Evolutionary conservation across 805 yeast genomes (phyloP).

Genomic region (Zygotorulaspora danielsina): DNA sequence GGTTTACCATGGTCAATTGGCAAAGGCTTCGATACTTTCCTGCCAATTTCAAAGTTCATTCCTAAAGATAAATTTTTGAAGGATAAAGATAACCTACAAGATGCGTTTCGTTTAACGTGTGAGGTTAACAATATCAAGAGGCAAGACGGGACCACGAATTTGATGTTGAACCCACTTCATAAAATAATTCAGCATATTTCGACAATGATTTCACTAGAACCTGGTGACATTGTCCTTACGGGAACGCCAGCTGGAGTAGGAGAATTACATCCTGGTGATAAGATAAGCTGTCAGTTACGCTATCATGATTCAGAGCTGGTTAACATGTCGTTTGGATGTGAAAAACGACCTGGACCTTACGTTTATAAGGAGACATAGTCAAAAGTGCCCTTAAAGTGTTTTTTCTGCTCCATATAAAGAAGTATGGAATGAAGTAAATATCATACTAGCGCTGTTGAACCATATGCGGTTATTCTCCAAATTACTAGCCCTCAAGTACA

Average conservation of each 20-base stretch:
- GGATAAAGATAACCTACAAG: conserved; percentile 40
- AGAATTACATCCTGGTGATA: conserved; percentile 70
- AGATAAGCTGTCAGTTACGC: conserved; percentile 56
- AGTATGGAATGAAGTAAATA: background rate
- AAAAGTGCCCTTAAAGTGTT: conserved; percentile 24
- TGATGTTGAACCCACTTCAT: conserved; percentile 88
- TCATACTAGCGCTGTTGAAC: too few species aligned
- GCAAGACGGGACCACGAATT: conserved; percentile 70
- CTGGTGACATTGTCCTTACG: conserved; percentile 87
- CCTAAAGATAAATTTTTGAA: conserved; percentile 62
- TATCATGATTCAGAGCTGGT: conserved; percentile 54
- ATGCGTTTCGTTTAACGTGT: conserved; percentile 29
- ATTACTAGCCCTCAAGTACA: too few species aligned
- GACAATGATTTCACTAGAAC: conserved; percentile 81
- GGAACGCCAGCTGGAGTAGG: conserved; percentile 99
- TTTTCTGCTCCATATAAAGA: background rate
- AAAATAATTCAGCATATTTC: conserved; percentile 76
- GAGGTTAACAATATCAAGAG: conserved; percentile 61
- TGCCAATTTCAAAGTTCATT: conserved; percentile 77
- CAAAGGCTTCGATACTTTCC: conserved; percentile 93
- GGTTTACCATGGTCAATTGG: conserved; percentile 97
- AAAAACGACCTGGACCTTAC: conserved; percentile 56
- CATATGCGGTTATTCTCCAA: too few species aligned
- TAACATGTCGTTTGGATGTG: conserved; percentile 40
- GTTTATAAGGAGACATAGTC: conserved; percentile 38